Percentiles rank a stretch among this genome's conserved stretches.
Evolutionary conservation across 805 yeast species (phyloP).

Genomic region (Candida broadrunensis): DNA sequence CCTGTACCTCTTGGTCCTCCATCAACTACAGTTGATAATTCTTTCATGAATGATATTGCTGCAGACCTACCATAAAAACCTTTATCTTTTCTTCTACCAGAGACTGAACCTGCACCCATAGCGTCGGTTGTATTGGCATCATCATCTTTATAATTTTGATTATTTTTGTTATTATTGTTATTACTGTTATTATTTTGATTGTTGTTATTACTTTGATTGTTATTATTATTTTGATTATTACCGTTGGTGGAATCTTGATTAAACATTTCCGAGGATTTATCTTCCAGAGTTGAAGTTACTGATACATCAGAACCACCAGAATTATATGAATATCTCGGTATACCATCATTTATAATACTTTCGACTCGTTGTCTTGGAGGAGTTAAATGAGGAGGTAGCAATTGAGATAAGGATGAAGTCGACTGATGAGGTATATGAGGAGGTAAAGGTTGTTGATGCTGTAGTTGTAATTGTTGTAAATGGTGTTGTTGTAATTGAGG

Average conservation of each 20-base stretch:
- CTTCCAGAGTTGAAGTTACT: not conserved
- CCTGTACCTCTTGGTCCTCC: conserved; percentile 1
- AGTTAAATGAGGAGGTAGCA: not conserved
- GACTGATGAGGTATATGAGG: not conserved
- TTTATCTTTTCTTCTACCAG: conserved; percentile 3
- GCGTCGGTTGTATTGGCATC: conserved; percentile 7
- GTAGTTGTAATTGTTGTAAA: conserved; percentile 2
- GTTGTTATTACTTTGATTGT: not conserved
- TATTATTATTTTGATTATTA: not conserved
- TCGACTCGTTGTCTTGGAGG: not conserved
- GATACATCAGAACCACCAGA: not conserved
- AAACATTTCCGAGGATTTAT: not conserved
- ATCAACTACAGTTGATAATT: conserved; percentile 6
- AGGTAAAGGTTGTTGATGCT: not conserved
- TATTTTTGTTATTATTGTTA: not conserved
- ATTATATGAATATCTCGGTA: not conserved
- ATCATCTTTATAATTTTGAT: not conserved
- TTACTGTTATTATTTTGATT: not conserved
- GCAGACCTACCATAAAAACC: conserved; percentile 10
- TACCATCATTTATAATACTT: not conserved
- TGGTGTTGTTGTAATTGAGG: not conserved
- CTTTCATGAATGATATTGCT: conserved; percentile 12
- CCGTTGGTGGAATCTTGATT: not conserved
- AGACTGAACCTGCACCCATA: conserved; percentile 10
- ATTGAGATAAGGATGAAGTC: not conserved